phyloP scores from a whole-genome alignment of 805 yeast genomes.

The Starmera caribaea region DNA sequence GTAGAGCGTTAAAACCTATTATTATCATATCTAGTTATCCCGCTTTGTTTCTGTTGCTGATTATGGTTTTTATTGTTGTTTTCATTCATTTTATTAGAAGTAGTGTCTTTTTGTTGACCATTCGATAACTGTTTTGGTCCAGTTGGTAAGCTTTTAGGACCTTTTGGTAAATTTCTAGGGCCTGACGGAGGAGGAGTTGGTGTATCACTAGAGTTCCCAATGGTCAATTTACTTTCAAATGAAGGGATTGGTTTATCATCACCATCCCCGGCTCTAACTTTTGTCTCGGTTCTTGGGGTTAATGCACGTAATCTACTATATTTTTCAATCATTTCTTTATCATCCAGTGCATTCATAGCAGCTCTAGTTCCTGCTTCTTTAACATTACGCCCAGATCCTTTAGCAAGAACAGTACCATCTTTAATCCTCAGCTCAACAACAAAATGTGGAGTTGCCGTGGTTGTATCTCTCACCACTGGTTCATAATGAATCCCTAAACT shows the following conservation, averaged over 20 bases:
- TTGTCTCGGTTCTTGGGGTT: constrained; percentile 30
- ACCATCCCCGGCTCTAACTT: constrained; percentile 1
- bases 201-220: background rate
- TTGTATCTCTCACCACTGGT: constrained; percentile 22
- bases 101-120: no score
- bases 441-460: constrained; percentile 26
- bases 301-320: constrained; percentile 49
- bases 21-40: no score
- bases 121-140: no score
- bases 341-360: constrained; percentile 68
- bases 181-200: no score
- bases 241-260: background rate
- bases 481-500: constrained; percentile 42
- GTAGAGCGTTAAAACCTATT: no score
- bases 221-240: background rate
- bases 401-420: constrained; percentile 54
- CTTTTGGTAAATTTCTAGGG: no score
- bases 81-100: no score
- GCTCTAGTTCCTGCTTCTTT: constrained; percentile 80
- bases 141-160: no score
- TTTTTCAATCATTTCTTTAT: constrained; percentile 51
- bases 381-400: constrained; percentile 57
- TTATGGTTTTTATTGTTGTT: no score
- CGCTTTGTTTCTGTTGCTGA: no score
- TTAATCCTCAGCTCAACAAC: constrained; percentile 59